A percentile compares a stretch with the other conserved stretches of the same genome.
These are phyloP conservation scores for Melaleuca quinquenervia DNA, from an alignment of 345 rosid species.

Conservation along the genomic window DNA sequence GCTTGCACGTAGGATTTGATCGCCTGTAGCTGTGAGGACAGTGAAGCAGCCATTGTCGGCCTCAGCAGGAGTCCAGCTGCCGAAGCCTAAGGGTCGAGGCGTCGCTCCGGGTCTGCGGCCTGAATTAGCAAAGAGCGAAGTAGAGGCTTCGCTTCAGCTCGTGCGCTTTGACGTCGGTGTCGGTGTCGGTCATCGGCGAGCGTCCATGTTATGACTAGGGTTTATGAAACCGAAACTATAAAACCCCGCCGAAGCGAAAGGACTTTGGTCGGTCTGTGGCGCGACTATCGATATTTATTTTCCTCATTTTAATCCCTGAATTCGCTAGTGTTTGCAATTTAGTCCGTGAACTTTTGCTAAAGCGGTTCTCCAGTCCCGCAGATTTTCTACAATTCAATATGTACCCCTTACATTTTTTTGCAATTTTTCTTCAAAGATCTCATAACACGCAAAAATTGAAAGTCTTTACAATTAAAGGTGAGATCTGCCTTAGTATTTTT, in stretches of 20 bases:
- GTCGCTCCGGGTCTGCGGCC: neutral
- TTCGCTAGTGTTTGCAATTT: neutral
- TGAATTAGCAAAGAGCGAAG: neutral
- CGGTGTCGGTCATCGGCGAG: neutral
- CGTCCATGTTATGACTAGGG: neutral
- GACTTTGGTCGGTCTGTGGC: neutral
- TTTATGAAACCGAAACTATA: neutral
- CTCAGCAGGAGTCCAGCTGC: neutral
- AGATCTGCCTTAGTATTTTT: neutral
- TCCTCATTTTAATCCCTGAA: neutral
- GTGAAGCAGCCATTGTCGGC: conserved; percentile 36
- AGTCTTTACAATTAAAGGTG: neutral
- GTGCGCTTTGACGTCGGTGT: neutral
- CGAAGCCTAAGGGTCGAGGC: neutral
- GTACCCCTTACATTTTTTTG: neutral
- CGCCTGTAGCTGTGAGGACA: conserved; percentile 61
- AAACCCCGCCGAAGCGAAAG: neutral
- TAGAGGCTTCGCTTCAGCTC: neutral
- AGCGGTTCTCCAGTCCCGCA: neutral
- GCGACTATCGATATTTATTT: neutral
- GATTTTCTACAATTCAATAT: neutral
- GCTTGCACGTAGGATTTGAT: conserved; percentile 37
- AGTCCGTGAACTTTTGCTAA: neutral
- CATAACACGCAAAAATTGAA: neutral
- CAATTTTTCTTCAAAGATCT: neutral